phyloP scores from a whole-genome alignment of 1,139 yeast genomes.

The Saccharomycopsis phalli region DNA sequence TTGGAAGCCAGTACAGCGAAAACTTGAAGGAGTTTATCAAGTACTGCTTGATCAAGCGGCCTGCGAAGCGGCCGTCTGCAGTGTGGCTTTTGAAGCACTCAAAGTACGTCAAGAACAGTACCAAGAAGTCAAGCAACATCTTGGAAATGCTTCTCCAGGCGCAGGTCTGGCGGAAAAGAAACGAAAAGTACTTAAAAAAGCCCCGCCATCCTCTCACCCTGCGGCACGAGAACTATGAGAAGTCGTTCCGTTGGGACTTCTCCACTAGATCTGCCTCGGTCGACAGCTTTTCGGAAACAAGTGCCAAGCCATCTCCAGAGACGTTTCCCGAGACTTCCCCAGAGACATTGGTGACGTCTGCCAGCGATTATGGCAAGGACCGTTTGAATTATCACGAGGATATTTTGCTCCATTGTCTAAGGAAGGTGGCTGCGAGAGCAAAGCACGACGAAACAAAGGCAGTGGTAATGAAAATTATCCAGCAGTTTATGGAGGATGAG shows the following conservation, averaged over 20 bases:
- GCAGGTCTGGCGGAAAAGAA: too few species aligned
- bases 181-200: too few species aligned
- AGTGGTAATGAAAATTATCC: conserved; percentile 35
- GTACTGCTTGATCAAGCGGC: conserved; percentile 51
- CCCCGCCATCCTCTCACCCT: too few species aligned
- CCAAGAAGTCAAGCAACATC: too few species aligned
- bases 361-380: conserved; percentile 4
- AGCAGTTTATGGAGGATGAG: conserved; percentile 38
- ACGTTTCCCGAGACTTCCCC: conserved; percentile 6
- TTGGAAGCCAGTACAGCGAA: conserved; percentile 37
- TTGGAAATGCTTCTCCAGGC: too few species aligned
- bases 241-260: too few species aligned
- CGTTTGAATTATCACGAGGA: conserved; percentile 28
- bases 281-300: not conserved
- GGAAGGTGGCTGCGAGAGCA: conserved; percentile 42
- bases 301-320: too few species aligned
- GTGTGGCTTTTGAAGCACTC: conserved; percentile 34
- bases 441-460: conserved; percentile 36
- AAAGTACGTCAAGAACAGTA: conserved; percentile 32
- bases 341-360: conserved; percentile 13
- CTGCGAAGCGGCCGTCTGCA: conserved; percentile 44
- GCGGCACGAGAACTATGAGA: too few species aligned
- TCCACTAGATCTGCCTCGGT: too few species aligned
- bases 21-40: conserved; percentile 51
- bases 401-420: conserved; percentile 32